Evolutionary conservation across 176 grass and related monocot species (phyloP).

Genomic region (Oryza officinalis): DNA sequence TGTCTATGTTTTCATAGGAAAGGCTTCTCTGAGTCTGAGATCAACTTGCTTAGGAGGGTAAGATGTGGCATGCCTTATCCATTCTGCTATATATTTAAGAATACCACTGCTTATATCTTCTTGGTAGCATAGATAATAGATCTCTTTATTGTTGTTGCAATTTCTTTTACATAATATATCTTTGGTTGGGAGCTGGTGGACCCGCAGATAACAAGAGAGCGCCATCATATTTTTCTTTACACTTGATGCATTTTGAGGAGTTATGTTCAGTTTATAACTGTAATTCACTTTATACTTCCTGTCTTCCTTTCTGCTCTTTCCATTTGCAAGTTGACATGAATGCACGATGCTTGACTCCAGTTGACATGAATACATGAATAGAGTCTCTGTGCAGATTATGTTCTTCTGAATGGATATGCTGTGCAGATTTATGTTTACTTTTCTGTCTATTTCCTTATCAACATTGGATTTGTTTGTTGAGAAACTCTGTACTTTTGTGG

Average conservation of each 20-base stretch:
- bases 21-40: constrained; percentile 85
- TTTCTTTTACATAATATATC: constrained; percentile 2
- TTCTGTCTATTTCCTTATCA: background rate
- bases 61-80: constrained; percentile 13
- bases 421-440: background rate
- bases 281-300: background rate
- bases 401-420: background rate
- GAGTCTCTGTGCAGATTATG: background rate
- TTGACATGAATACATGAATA: too few species aligned
- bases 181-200: background rate
- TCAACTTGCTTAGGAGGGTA: constrained; percentile 89
- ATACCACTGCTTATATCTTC: background rate
- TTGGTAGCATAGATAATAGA: background rate
- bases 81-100: background rate
- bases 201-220: background rate
- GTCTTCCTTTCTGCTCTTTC: background rate
- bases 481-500: background rate
- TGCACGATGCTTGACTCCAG: background rate
- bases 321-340: background rate
- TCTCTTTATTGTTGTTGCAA: constrained; percentile 7
- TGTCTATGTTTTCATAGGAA: constrained; percentile 56
- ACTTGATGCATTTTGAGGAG: background rate
- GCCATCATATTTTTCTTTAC: background rate
- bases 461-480: constrained; percentile 3
- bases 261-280: background rate